These are phyloP conservation scores for Nigrograna mackinnonii DNA, from an alignment of 2,329 filamentous ascomycete species.

Conservation along the genomic window DNA sequence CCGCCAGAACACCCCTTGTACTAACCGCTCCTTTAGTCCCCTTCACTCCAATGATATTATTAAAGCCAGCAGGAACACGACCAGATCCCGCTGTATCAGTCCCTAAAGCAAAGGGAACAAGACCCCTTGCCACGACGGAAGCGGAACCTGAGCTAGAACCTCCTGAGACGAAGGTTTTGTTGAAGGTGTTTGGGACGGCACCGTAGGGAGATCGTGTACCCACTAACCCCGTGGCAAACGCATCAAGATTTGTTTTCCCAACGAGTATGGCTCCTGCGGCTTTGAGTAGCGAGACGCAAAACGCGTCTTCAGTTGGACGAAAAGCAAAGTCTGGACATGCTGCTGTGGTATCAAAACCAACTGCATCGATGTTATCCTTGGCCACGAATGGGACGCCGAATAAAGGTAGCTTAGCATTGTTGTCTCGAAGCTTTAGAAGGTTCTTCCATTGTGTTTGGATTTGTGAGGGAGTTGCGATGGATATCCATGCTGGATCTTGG, in stretches of 20 bases:
- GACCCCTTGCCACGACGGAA: conserved; percentile 56
- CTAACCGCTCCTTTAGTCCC: conserved; percentile 59
- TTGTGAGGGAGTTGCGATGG: too few relatives aligned
- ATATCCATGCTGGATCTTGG: too few relatives aligned
- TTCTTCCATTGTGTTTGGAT: too few relatives aligned
- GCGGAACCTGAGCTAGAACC: conserved; percentile 61
- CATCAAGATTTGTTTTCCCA: conserved; percentile 65
- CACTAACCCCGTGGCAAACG: conserved; percentile 64
- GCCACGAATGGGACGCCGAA: conserved; percentile 61
- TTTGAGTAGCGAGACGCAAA: conserved; percentile 56
- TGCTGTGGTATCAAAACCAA: conserved; percentile 54
- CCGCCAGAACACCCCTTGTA: conserved; percentile 55
- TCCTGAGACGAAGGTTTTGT: conserved; percentile 55
- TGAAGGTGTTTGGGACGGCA: conserved; percentile 56
- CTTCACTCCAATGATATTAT: conserved; percentile 55
- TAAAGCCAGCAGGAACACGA: conserved; percentile 57
- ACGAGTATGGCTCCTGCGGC: conserved; percentile 62
- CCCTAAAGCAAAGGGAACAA: conserved; percentile 60
- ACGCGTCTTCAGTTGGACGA: conserved; percentile 47
- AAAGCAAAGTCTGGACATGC: conserved; percentile 56
- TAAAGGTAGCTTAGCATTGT: conserved; percentile 53
- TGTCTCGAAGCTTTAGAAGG: too few relatives aligned
- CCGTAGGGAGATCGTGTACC: conserved; percentile 64
- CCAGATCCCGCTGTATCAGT: conserved; percentile 61
- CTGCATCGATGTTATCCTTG: conserved; percentile 61